Base-by-base conservation (phyloP, 495 filamentous ascomycete species). In the Lasiosphaeris hirsuta region DNA sequence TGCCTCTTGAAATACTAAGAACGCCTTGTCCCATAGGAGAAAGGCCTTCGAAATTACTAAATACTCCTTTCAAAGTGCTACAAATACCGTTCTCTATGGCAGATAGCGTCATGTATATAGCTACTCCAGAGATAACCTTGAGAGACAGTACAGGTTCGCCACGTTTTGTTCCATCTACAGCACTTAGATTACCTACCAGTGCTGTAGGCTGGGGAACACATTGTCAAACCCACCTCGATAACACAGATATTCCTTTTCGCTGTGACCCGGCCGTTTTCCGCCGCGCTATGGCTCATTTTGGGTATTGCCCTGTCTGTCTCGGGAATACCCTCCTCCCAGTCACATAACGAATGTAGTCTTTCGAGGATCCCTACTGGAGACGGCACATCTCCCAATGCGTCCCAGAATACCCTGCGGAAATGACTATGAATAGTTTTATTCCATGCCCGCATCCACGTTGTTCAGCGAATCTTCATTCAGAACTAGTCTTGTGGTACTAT, bases 211-310 rank as follows among this genome's bases (percentile, higher is more conserved):
- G 39, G 39, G 39, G 8, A 15, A 41, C 11, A 34, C 35, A 65
- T 47, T 65, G 56, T 47, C 60, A 63, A 63, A 39, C 53, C 36
- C 51, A 65, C 46, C 59, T 57, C 51, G 38, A 59, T 38, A 60
- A 54, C 46, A 42, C 53, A 10, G 38, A 65, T 18, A 15, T 63
- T 40, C 63, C 56, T 60, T 57, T 63, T 17, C 51, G 54, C 15
- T 64, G 39, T 48, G 50, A 64, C 14, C 41, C 33, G 41, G 50
- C 61, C 38, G 53, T 36, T 51, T 62, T 65, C 56, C 60, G 59
- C 56, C 45, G 46, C n/a, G 39, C 57, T 38, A 37, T 66, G 30
- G 52, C 57, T 9, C 44, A 17, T 30, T 1, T 9, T 47, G 44
- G 44, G 44, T 23, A 47, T 23, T 23, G 18, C 15, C 44, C 44